Conservation (phyloP, 1,284 basidiomycete species). For the Lignosus rhinocerotis region DNA sequence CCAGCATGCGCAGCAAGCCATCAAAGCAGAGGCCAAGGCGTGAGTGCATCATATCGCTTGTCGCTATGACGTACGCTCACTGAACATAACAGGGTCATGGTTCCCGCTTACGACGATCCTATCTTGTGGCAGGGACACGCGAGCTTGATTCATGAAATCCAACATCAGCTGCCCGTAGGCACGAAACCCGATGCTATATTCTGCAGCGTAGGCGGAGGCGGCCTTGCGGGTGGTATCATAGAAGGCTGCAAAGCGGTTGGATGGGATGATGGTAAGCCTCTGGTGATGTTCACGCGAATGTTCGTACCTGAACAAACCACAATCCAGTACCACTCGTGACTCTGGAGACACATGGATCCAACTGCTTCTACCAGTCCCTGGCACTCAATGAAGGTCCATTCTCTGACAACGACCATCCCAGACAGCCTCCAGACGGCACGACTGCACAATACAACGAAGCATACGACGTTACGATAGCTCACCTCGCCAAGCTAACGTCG, state of each 20-base stretch:
- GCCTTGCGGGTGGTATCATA: conserved; percentile 68
- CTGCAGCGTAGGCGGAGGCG: conserved; percentile 75
- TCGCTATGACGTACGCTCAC: not conserved
- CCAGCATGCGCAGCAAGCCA: conserved; percentile 45
- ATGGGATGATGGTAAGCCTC: conserved; percentile 61
- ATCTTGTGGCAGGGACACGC: conserved; percentile 72
- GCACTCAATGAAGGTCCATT: conserved; percentile 53
- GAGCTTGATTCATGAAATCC: conserved; percentile 67
- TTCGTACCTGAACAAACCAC: not conserved
- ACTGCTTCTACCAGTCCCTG: conserved; percentile 72
- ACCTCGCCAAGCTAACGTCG: conserved; percentile 57
- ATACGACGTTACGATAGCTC: conserved; percentile 52
- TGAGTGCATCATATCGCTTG: conserved; percentile 41
- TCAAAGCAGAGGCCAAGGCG: conserved; percentile 49
- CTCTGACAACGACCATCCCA: conserved; percentile 5
- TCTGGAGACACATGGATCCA: conserved; percentile 68
- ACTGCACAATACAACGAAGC: conserved; percentile 39
- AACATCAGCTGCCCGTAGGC: conserved; percentile 44
- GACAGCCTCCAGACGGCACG: conserved; percentile 28
- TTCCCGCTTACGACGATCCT: conserved; percentile 70
- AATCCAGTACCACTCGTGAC: conserved; percentile 60
- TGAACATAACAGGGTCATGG: conserved; percentile 48
- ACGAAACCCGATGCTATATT: conserved; percentile 68
- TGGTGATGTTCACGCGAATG: not conserved
- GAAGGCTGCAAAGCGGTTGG: conserved; percentile 57